Conservation (phyloP, 257 asterid species). For the Solanum paucissectum region DNA sequence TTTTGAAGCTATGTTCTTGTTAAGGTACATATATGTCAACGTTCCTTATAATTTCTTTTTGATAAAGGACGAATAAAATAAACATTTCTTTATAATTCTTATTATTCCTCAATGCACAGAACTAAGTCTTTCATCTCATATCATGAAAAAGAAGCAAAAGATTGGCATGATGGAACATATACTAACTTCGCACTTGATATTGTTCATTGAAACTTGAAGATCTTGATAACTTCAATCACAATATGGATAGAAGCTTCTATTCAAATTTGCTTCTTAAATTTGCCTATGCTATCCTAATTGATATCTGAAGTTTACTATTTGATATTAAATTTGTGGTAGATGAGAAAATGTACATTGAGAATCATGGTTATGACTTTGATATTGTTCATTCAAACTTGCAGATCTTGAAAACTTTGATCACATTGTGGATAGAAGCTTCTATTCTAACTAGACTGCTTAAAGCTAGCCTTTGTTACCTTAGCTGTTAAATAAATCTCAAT, state of each 20-base stretch:
- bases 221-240: not conserved
- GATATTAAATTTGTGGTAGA: not conserved
- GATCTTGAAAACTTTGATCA: not conserved
- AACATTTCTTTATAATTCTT: not conserved
- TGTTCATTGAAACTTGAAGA: not conserved
- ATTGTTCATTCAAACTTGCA: not conserved
- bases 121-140: not conserved
- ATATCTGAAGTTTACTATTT: not conserved
- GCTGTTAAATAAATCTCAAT: not conserved
- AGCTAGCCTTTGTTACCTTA: not conserved
- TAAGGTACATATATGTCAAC: not conserved
- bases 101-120: not conserved
- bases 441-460: not conserved
- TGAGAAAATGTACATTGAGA: not conserved
- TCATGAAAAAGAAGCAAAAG: not conserved
- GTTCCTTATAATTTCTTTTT: not conserved
- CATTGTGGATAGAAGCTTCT: not conserved
- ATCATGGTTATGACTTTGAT: not conserved
- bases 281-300: not conserved
- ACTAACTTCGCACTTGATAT: not conserved
- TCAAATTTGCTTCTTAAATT: not conserved
- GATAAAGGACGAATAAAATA: not conserved
- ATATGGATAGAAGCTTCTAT: not conserved
- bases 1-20: constrained; percentile 2
- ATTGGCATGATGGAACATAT: not conserved